Base-by-base conservation (phyloP, 495 filamentous ascomycete genomes). In the Clavariopsis aquatica region DNA sequence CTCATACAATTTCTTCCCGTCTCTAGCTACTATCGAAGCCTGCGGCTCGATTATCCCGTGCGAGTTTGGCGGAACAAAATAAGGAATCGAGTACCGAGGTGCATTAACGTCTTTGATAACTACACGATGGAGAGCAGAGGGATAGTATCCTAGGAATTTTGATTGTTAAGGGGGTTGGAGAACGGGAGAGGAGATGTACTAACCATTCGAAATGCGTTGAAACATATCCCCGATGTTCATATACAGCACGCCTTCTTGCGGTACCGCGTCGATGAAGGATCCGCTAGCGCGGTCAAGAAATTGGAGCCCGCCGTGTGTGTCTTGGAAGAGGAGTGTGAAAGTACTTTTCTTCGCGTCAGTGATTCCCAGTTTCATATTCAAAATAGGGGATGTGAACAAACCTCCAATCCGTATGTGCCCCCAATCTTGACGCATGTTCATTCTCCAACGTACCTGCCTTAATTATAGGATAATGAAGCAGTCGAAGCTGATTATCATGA, bases 401-500 rank as follows among this genome's bases (percentile, higher is more conserved):
- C 62, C 62, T 64, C 62, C 62, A 64, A 22, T 64, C 62, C 24
- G 62, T 64, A 58, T 64, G 62, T 1, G 62, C 62, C 0, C 62
- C 62, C 1, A 64, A 26, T 2, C 58, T 41, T 7, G 13, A 15
- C 7, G 28, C 49, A 27, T 26, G 10, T 22, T 20, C 0, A 12
- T 51, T 28, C 7, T 36, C 31, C 31, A 71, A 24, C 24, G 23
- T 10, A 0, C 13, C 26, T 9, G 77, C 79, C 38, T 82, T 78
- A 17, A 89, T 76, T 7, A 83, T 77, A 1, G 87, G 84, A 62
- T 90, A 90, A 66, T 89, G 85, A 12, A 89, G 77, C 15, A 91
- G 69, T 2, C 88, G 80, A 2, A 88, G 75, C 69, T 90, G 87
- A 54, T 64, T 56, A 22, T 71, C 55, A 29, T 56, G 41, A 8